These are phyloP conservation scores for Pseudogymnoascus sp. DNA, from an alignment of 2,329 filamentous ascomycete genomes.

Conservation along the genomic window DNA sequence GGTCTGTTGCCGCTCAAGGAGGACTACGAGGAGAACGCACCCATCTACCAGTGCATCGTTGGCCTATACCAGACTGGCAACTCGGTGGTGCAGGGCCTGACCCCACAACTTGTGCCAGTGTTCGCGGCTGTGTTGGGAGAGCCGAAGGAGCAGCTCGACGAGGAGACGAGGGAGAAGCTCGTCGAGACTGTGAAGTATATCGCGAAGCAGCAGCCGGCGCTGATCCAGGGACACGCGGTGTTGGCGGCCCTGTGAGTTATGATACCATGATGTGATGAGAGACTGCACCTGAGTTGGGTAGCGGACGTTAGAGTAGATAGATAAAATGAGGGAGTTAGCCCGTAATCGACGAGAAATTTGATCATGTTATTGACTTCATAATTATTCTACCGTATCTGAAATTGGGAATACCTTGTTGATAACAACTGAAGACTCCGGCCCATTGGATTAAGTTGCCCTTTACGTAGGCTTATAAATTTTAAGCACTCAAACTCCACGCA, in stretches of 20 bases:
- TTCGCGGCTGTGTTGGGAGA: constrained; percentile 65
- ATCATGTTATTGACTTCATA: not conserved
- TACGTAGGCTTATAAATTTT: too few species aligned
- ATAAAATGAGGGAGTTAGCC: constrained; percentile 4
- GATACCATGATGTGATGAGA: constrained; percentile 9
- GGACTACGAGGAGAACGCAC: constrained; percentile 94
- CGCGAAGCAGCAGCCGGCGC: constrained; percentile 20
- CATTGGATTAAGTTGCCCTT: too few species aligned
- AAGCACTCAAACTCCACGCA: too few species aligned
- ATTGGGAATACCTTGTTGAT: too few species aligned
- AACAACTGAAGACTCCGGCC: too few species aligned
- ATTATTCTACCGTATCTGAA: not conserved
- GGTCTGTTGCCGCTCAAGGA: constrained; percentile 78
- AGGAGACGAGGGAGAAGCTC: constrained; percentile 59
- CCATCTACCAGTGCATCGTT: constrained; percentile 83
- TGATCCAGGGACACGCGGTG: constrained; percentile 21
- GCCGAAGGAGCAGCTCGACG: constrained; percentile 67
- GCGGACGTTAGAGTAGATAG: constrained; percentile 2
- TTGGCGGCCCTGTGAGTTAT: constrained; percentile 14
- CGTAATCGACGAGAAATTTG: constrained; percentile 7
- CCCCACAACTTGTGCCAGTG: constrained; percentile 58
- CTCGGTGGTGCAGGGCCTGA: constrained; percentile 59
- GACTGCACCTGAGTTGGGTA: not conserved
- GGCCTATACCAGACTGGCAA: constrained; percentile 70
- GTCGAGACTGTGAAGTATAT: constrained; percentile 48